Evolutionary conservation across 139 green algal genomes (phyloP), one percentile per base, ranked within the genome.

Genomic region (Chlamydomonas incerta): DNA sequence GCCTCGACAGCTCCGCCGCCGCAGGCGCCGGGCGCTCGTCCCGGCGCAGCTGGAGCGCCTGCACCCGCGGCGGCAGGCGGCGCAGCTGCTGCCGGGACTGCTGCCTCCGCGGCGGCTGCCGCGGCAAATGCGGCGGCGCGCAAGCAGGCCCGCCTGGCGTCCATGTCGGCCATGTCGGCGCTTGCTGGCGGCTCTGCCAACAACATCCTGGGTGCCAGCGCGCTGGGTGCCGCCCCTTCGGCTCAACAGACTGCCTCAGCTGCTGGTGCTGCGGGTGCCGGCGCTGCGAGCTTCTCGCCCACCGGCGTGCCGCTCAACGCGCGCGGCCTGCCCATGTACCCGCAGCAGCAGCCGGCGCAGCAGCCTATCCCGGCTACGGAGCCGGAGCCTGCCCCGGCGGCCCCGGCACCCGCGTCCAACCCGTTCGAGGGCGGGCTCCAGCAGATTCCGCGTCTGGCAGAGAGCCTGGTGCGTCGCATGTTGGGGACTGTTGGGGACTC

Each of bases 161-260:
- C 79, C 24, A 74, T 72, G 68, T 60, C 76, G 28, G 72, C 79
- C 57, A 60, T 72, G 58, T 65, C 79, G 6, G 92, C 93, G 13
- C 80, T 96, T 58, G 94, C 94, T 73, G 94, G 93, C 6, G 93
- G 93, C 15, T 84, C 91, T 18, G 74, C 87, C 60, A 23, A 31
- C 60, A 50, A 50, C 60, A 66, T 15, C 24, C 60, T 66, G 20
- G 55, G 55, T 10, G 55, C 55, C 21, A 28, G 20, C 55, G 55
- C 55, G 55, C 55, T 24, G 18, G 55, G 20, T 2, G 20, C 55
- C 20, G 55, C 55, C 37, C 62, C 62, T 3, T n/a, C n/a, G n/a
- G n/a, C n/a, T n/a, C n/a, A n/a, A n/a, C n/a, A n/a, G n/a, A n/a
- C n/a, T n/a, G n/a, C n/a, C n/a, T n/a, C 55, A 62, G 55, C 55